Percentiles rank a stretch among this genome's conserved stretches.
phyloP scores from a whole-genome alignment of 345 rosid genomes.

The Kernera saxatilis region DNA sequence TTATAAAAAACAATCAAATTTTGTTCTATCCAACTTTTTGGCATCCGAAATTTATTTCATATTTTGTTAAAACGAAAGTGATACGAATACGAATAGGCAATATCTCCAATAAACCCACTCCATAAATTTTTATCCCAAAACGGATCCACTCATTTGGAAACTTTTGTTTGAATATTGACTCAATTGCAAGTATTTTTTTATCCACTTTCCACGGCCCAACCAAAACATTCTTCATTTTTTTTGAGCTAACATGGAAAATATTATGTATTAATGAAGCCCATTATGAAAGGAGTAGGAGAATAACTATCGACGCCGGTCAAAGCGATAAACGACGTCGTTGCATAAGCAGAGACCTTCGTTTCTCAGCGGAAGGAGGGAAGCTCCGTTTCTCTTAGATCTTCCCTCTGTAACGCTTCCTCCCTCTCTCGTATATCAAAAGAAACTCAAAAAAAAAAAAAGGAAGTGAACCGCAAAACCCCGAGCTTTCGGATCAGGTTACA shows the following conservation, averaged over 20 bases:
- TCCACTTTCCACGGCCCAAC: background rate
- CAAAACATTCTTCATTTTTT: background rate
- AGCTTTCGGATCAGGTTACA: constrained; percentile 1
- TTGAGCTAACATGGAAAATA: background rate
- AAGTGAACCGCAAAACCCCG: background rate
- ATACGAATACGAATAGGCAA: background rate
- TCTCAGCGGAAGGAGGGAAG: constrained; percentile 26
- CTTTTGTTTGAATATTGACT: background rate
- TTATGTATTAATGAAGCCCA: constrained; percentile 9
- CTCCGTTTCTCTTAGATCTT: constrained; percentile 7
- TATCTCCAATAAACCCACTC: background rate
- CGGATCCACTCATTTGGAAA: background rate
- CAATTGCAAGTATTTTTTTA: too few relatives aligned
- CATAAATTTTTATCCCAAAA: background rate
- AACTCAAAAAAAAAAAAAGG: too few relatives aligned
- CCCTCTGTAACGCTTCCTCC: background rate
- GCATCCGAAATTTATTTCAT: too few relatives aligned
- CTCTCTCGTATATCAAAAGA: background rate
- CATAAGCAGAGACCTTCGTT: constrained; percentile 6
- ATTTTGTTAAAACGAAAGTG: background rate
- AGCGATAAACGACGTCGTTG: background rate
- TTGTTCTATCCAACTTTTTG: background rate
- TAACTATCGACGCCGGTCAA: constrained; percentile 11
- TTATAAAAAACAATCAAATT: background rate
- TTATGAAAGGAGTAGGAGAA: background rate